A percentile compares a stretch with the other conserved stretches of the same genome.
phyloP scores from a whole-genome alignment of 176 grass and related monocot genomes.

The Avena atlantica region DNA sequence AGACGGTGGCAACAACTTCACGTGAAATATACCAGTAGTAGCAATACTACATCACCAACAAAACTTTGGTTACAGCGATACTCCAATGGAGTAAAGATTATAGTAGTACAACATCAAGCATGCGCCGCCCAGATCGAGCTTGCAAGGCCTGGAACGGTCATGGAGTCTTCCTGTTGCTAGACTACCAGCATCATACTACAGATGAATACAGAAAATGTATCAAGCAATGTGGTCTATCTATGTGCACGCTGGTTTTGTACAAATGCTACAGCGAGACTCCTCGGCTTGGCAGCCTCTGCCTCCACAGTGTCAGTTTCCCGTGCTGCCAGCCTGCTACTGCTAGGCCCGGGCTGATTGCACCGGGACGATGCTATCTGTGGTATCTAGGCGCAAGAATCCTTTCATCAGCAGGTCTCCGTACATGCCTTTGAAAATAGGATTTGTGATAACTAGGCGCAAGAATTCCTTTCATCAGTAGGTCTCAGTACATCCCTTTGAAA shows the following conservation, averaged over 20 bases:
- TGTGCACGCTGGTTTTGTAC: constrained; percentile 48
- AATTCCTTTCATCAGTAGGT: not conserved
- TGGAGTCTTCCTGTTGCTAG: constrained; percentile 4
- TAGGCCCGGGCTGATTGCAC: not conserved
- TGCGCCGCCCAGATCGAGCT: not conserved
- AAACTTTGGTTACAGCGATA: constrained; percentile 9
- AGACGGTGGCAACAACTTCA: constrained; percentile 23
- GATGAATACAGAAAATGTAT: constrained; percentile 2
- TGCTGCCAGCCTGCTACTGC: constrained; percentile 25
- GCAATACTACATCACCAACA: not conserved
- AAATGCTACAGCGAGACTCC: constrained; percentile 9
- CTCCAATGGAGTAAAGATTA: constrained; percentile 7
- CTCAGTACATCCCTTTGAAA: constrained; percentile 99
- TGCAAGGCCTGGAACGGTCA: not conserved
- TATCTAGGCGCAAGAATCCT: not conserved
- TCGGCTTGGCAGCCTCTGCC: not conserved
- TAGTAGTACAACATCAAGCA: not conserved
- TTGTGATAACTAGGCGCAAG: not conserved
- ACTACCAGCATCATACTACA: constrained; percentile 16
- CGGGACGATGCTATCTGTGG: not conserved
- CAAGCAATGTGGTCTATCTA: constrained; percentile 25
- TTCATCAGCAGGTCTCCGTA: not conserved
- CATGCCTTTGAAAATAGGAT: not conserved
- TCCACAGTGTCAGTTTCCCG: constrained; percentile 12
- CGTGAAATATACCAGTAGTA: constrained; percentile 16